phyloP scores from a whole-genome alignment of 208 protist species.

The Acanthamoeba lenticulata region DNA sequence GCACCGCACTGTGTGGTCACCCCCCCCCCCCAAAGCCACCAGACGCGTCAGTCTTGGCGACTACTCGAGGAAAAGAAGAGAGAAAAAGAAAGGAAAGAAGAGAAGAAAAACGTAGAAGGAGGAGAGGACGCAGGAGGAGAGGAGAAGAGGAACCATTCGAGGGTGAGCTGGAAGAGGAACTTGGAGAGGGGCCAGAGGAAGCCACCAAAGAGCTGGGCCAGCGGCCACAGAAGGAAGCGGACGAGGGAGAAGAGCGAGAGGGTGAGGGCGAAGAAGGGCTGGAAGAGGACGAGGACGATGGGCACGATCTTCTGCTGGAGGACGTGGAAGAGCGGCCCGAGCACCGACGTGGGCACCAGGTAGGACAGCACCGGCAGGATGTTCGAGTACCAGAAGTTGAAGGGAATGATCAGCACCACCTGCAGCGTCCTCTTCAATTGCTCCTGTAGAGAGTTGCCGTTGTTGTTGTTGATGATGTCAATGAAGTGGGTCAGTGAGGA shows the following conservation, averaged over 20 bases:
- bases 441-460: neutral
- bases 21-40: neutral
- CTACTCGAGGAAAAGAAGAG: too few species aligned
- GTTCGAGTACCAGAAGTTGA: conserved; percentile 56
- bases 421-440: conserved; percentile 31
- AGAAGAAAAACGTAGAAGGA: neutral
- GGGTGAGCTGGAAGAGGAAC: neutral
- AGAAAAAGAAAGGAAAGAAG: neutral
- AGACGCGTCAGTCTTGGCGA: neutral
- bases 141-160: conserved; percentile 2
- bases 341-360: conserved; percentile 39
- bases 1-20: neutral
- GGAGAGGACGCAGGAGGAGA: neutral
- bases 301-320: conserved; percentile 26
- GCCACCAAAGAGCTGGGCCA: neutral
- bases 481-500: too few species aligned
- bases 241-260: neutral
- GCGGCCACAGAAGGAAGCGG: neutral
- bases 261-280: conserved; percentile 14
- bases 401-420: conserved; percentile 31
- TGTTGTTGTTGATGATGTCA: too few species aligned
- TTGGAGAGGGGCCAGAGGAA: conserved; percentile 47
- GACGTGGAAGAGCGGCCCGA: conserved; percentile 1
- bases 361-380: conserved; percentile 42
- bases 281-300: neutral